Percentiles rank a stretch among this genome's conserved stretches.
These are phyloP conservation scores for Phylloporus arenicola DNA, from an alignment of 768 basidiomycete genomes.

Conservation along the genomic window DNA sequence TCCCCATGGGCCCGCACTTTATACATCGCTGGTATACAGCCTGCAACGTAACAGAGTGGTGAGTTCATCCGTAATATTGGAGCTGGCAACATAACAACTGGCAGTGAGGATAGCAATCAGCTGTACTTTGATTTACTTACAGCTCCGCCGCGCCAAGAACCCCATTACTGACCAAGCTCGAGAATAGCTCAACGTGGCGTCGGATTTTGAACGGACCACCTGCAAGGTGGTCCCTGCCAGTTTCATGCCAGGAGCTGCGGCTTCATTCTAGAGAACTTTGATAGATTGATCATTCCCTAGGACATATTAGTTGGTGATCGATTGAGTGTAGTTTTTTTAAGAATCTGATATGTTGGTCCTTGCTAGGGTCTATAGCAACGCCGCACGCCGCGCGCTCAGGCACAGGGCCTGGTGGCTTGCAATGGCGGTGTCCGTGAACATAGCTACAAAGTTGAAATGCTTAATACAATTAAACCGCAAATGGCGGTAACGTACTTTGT, in stretches of 20 bases:
- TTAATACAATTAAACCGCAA: not conserved
- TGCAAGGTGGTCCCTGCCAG: not conserved
- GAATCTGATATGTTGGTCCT: not conserved
- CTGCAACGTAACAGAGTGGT: not conserved
- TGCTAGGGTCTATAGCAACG: not conserved
- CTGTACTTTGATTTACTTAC: not conserved
- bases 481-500: not conserved
- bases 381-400: not conserved
- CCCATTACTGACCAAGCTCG: not conserved
- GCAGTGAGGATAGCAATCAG: not conserved
- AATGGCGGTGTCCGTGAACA: not conserved
- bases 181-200: not conserved
- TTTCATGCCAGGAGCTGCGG: too few relatives aligned
- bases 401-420: not conserved
- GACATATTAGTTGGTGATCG: not conserved
- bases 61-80: not conserved
- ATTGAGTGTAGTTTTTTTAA: not conserved
- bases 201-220: not conserved
- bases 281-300: not conserved
- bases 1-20: not conserved
- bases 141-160: not conserved
- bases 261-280: not conserved
- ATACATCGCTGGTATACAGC: conserved; percentile 4
- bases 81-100: not conserved
- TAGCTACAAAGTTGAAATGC: not conserved